Evolutionary conservation across 2,329 filamentous ascomycete genomes (phyloP).

Genomic region (Trichoderma citrinoviride): DNA sequence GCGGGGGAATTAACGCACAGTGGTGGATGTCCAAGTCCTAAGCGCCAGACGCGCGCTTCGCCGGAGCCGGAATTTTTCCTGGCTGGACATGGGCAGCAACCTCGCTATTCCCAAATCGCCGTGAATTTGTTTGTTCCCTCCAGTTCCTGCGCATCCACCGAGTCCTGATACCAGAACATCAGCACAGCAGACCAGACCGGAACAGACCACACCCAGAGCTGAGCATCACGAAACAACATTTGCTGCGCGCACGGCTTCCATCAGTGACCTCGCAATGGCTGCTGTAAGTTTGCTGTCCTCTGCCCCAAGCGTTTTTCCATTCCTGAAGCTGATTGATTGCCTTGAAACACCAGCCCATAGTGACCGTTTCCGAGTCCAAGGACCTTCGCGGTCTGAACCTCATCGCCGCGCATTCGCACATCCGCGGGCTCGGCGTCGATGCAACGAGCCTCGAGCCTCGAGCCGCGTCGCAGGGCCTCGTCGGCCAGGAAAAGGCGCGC

Average conservation of each 20-base stretch:
- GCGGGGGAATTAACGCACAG: too few relatives aligned
- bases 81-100: background rate
- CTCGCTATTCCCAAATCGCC: background rate
- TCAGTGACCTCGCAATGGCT: conserved; percentile 44
- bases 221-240: background rate
- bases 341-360: conserved; percentile 46
- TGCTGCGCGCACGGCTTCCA: conserved; percentile 11
- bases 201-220: too few relatives aligned
- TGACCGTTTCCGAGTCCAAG: conserved; percentile 90
- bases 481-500: conserved; percentile 93
- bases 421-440: conserved; percentile 92
- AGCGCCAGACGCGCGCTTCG: conserved; percentile 20
- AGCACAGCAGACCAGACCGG: too few relatives aligned
- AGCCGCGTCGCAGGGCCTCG: conserved; percentile 81
- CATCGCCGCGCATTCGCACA: conserved; percentile 97
- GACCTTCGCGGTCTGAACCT: conserved; percentile 96
- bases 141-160: too few relatives aligned
- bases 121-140: conserved; percentile 3
- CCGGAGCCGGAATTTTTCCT: conserved; percentile 17
- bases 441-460: conserved; percentile 85
- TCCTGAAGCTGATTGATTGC: conserved; percentile 8
- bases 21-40: too few relatives aligned
- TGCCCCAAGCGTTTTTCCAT: background rate
- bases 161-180: too few relatives aligned
- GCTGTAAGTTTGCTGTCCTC: conserved; percentile 44